A percentile compares a stretch with the other conserved stretches of the same genome.
Conservation (phyloP, 148 eudicot species). For the Suaeda aralocaspica region DNA sequence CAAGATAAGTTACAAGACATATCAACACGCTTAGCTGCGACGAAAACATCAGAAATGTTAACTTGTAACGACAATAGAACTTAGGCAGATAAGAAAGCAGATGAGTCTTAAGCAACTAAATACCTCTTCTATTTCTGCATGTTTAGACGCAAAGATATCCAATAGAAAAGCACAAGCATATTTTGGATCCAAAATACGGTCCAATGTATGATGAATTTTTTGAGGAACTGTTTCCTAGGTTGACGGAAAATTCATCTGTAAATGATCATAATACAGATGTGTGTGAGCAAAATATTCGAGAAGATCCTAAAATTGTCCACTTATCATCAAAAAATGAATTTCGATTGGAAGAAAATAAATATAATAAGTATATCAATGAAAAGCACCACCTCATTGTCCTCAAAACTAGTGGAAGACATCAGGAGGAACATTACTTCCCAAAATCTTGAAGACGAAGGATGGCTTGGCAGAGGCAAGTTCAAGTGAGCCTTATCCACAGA, state of each 20-base stretch:
- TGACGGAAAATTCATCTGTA: conserved; percentile 69
- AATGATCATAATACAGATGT: conserved; percentile 13
- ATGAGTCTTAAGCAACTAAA: conserved; percentile 13
- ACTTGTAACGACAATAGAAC: not conserved
- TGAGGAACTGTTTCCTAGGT: conserved; percentile 68
- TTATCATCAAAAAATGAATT: not conserved
- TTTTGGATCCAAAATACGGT: conserved; percentile 81
- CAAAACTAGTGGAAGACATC: conserved; percentile 78
- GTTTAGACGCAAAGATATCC: conserved; percentile 47
- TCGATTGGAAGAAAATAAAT: not conserved
- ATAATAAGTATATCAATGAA: not conserved
- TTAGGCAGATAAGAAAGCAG: not conserved
- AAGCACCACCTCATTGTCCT: conserved; percentile 67
- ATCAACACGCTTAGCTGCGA: not conserved
- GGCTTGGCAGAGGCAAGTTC: conserved; percentile 88
- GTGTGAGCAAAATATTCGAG: conserved; percentile 5
- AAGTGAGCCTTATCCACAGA: conserved; percentile 83
- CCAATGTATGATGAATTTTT: conserved; percentile 94
- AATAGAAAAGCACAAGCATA: conserved; percentile 89
- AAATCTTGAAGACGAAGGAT: conserved; percentile 86
- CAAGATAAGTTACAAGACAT: not conserved
- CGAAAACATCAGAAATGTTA: conserved; percentile 6
- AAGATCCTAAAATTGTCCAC: not conserved
- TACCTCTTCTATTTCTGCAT: conserved; percentile 73
- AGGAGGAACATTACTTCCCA: conserved; percentile 88